Percentiles rank a stretch among this genome's conserved stretches.
These are phyloP conservation scores for Candida xyloterini DNA, from an alignment of 805 yeast genomes.

Conservation along the genomic window DNA sequence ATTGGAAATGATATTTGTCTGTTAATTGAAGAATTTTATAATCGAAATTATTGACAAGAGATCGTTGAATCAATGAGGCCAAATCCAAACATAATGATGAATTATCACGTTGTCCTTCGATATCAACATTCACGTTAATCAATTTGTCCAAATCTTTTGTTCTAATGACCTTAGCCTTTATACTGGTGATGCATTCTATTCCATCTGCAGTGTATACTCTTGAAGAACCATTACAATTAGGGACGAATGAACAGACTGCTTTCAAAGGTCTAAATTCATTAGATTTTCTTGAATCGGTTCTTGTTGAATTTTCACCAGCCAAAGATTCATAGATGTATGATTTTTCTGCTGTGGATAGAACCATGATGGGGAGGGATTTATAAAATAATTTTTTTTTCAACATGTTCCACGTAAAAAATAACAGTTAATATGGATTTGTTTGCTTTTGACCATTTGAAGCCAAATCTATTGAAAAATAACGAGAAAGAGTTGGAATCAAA, in stretches of 20 bases:
- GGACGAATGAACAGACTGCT: conserved; percentile 75
- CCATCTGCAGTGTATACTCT: conserved; percentile 86
- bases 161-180: conserved; percentile 76
- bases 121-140: conserved; percentile 74
- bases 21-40: conserved; percentile 56
- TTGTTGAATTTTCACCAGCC: conserved; percentile 48
- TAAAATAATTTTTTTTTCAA: conserved; percentile 1
- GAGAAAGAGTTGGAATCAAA: conserved; percentile 13
- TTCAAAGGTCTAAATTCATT: conserved; percentile 84
- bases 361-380: conserved; percentile 43
- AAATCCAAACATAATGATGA: conserved; percentile 64
- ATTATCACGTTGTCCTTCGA: conserved; percentile 79
- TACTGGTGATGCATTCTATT: conserved; percentile 87
- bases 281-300: conserved; percentile 82
- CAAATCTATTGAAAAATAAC: conserved; percentile 13
- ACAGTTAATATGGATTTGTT: conserved; percentile 15
- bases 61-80: conserved; percentile 55
- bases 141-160: conserved; percentile 42
- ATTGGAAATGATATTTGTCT: conserved; percentile 68
- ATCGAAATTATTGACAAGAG: conserved; percentile 54
- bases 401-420: conserved; percentile 2
- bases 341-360: conserved; percentile 72
- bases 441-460: conserved; percentile 17
- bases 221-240: conserved; percentile 90
- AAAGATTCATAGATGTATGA: conserved; percentile 76